These are phyloP conservation scores for Nicotiana otophora DNA, from an alignment of 257 asterid genomes.

Conservation along the genomic window DNA sequence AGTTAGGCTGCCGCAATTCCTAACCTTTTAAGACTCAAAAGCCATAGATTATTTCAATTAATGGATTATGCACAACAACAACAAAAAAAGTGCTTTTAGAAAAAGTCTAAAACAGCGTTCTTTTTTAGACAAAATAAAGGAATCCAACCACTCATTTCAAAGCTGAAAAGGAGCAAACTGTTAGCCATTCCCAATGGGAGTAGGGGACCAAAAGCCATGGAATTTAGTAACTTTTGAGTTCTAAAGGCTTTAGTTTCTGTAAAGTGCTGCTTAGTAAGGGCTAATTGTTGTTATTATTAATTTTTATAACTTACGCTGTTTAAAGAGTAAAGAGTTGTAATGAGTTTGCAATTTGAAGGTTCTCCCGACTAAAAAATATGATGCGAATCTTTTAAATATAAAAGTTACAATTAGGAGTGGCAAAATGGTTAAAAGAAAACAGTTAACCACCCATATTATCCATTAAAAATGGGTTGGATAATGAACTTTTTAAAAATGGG, in stretches of 20 bases:
- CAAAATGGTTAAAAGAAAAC: too few relatives aligned
- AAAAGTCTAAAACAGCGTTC: neutral
- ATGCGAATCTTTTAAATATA: neutral
- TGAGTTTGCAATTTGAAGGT: neutral
- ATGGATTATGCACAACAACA: neutral
- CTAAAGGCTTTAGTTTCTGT: neutral
- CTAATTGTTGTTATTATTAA: neutral
- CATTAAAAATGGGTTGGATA: too few relatives aligned
- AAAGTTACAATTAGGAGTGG: too few relatives aligned
- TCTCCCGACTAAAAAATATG: neutral
- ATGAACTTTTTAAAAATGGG: too few relatives aligned
- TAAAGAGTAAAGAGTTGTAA: too few relatives aligned
- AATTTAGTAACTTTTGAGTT: neutral
- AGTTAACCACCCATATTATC: too few relatives aligned
- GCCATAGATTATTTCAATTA: neutral
- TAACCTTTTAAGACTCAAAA: neutral
- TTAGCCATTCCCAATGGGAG: neutral
- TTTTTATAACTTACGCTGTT: neutral
- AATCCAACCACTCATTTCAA: too few relatives aligned
- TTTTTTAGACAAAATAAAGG: neutral
- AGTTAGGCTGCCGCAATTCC: slow-evolving; percentile 2
- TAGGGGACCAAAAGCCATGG: neutral
- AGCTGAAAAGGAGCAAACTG: too few relatives aligned
- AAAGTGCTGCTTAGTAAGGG: neutral
- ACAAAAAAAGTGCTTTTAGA: neutral